Percentiles rank a stretch among this genome's conserved stretches.
Conservation (phyloP, 139 green algal species). For the Tetratostichococcus sp. region DNA sequence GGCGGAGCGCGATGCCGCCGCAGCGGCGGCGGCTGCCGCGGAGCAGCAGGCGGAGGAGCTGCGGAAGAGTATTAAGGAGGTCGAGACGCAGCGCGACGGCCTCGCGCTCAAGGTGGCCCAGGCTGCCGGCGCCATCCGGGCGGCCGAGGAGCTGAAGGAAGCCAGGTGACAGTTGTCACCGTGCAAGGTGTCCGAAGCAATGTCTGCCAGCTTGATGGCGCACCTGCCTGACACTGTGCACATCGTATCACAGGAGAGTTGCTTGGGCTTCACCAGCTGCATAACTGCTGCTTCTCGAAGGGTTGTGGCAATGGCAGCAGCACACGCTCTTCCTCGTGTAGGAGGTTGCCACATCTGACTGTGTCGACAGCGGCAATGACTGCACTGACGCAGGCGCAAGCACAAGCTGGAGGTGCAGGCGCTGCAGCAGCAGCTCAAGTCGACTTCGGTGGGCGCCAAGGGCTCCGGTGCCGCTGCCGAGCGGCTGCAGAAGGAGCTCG, state of each 20-base stretch:
- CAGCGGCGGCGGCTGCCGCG: slow-evolving; percentile 2
- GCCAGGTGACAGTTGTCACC: too few species aligned
- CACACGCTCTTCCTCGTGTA: too few species aligned
- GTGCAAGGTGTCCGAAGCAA: too few species aligned
- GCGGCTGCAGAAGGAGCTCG: slow-evolving; percentile 45
- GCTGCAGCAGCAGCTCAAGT: slow-evolving; percentile 63
- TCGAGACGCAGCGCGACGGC: slow-evolving; percentile 27
- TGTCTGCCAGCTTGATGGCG: too few species aligned
- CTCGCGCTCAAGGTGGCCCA: slow-evolving; percentile 58
- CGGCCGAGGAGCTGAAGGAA: slow-evolving; percentile 76
- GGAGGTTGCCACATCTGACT: too few species aligned
- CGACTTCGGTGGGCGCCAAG: slow-evolving; percentile 40
- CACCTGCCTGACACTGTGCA: too few species aligned
- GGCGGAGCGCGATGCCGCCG: slow-evolving; percentile 9
- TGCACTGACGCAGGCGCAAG: slow-evolving; percentile 60
- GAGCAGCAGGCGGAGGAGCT: slow-evolving; percentile 22
- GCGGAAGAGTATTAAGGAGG: slow-evolving; percentile 13
- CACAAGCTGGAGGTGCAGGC: slow-evolving; percentile 75
- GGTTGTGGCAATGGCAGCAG: neutral
- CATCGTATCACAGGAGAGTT: too few species aligned
- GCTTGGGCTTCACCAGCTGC: too few species aligned
- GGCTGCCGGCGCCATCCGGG: slow-evolving; percentile 56
- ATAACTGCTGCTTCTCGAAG: too few species aligned
- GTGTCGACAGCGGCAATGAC: too few species aligned
- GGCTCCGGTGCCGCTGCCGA: slow-evolving; percentile 46